Percentiles rank a stretch among this genome's conserved stretches.
These are phyloP conservation scores for Skeletonema menzelii DNA, from an alignment of 108 stramenopile species.

Conservation along the genomic window DNA sequence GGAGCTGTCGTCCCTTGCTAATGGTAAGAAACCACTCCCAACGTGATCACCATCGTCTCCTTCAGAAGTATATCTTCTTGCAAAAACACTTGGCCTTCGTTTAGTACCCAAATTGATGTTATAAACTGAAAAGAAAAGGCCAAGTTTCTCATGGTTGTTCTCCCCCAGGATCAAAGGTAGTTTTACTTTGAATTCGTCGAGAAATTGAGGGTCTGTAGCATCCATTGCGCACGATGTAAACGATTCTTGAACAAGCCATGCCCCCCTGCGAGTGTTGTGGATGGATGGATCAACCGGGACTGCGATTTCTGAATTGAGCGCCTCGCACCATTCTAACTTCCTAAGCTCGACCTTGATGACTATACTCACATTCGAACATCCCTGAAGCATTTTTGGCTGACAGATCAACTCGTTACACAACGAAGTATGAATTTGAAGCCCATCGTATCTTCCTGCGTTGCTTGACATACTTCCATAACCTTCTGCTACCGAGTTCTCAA, in stretches of 20 bases:
- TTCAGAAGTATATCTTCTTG: not conserved
- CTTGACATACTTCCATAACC: constrained; percentile 17
- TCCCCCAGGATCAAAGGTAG: constrained; percentile 65
- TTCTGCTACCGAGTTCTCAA: constrained; percentile 40
- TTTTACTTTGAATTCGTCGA: constrained; percentile 88
- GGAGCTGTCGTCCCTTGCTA: constrained; percentile 35
- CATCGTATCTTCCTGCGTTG: constrained; percentile 48
- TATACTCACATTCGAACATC: constrained; percentile 73
- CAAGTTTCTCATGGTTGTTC: constrained; percentile 22
- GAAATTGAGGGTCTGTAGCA: constrained; percentile 56
- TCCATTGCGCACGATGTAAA: constrained; percentile 74
- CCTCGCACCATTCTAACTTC: constrained; percentile 68
- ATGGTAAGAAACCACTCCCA: constrained; percentile 74
- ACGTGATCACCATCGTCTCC: constrained; percentile 25
- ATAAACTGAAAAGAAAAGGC: constrained; percentile 72
- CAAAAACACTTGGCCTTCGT: not conserved
- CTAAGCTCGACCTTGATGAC: constrained; percentile 81
- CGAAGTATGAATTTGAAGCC: constrained; percentile 59
- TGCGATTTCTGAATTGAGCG: constrained; percentile 53
- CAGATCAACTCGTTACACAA: constrained; percentile 86
- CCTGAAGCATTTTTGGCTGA: constrained; percentile 66
- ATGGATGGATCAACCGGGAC: constrained; percentile 60
- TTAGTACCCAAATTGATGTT: constrained; percentile 47
- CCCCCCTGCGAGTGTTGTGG: constrained; percentile 79
- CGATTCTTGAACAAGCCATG: constrained; percentile 69